phyloP scores from a whole-genome alignment of 805 yeast genomes.

The Ogataea ramenticola region DNA sequence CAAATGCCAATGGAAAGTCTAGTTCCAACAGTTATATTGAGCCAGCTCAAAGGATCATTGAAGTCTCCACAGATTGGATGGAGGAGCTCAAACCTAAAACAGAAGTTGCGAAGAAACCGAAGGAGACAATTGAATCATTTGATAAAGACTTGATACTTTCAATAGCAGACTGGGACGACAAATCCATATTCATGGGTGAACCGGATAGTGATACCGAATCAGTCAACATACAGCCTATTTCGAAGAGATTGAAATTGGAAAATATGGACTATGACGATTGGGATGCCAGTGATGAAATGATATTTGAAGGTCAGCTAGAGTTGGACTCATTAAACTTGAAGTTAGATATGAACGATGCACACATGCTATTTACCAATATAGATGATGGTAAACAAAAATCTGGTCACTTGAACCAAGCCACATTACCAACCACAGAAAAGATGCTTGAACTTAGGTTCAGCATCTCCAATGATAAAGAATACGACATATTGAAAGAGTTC shows the following conservation, averaged over 20 bases:
- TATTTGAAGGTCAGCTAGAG: constrained; percentile 61
- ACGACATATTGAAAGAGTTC: constrained; percentile 74
- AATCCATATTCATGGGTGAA: constrained; percentile 33
- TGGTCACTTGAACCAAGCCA: constrained; percentile 18
- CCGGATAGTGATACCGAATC: constrained; percentile 6
- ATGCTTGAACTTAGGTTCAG: constrained; percentile 57
- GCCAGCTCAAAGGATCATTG: constrained; percentile 13
- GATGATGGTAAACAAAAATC: background rate
- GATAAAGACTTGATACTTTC: constrained; percentile 56
- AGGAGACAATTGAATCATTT: constrained; percentile 29
- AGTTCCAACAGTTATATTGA: background rate
- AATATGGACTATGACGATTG: constrained; percentile 35
- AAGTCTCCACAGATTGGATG: constrained; percentile 23
- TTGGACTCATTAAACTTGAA: constrained; percentile 31
- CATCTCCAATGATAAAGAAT: constrained; percentile 82
- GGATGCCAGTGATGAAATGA: constrained; percentile 53
- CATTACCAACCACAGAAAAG: constrained; percentile 48
- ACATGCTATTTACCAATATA: constrained; percentile 43
- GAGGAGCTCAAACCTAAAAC: constrained; percentile 10
- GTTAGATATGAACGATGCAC: constrained; percentile 84
- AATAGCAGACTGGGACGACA: constrained; percentile 75
- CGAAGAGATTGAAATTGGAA: constrained; percentile 22
- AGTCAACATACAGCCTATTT: background rate
- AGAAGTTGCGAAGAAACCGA: constrained; percentile 10
- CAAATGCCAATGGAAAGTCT: background rate